Evolutionary conservation across 768 basidiomycete species (phyloP).

Genomic region (Agrocybe praecox): DNA sequence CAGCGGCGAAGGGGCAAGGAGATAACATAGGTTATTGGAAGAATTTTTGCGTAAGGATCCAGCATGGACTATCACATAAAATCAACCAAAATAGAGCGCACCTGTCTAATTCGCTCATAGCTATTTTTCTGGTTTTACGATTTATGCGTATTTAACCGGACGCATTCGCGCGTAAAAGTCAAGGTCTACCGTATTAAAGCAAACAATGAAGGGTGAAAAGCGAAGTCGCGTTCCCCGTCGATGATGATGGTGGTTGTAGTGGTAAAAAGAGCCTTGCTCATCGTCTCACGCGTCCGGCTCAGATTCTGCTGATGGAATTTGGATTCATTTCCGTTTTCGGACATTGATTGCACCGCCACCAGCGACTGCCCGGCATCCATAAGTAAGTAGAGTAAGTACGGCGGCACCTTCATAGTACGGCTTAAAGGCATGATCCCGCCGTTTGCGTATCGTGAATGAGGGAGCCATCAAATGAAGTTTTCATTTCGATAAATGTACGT

Average conservation of each 20-base stretch:
- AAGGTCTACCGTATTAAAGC: not conserved
- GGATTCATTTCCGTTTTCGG: not conserved
- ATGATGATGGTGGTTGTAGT: conserved; percentile 11
- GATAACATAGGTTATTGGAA: not conserved
- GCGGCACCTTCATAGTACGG: no score
- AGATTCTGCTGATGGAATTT: no score
- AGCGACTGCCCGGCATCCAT: no score
- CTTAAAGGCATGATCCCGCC: no score
- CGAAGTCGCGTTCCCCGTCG: not conserved
- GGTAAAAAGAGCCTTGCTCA: conserved; percentile 1
- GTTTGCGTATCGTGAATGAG: no score
- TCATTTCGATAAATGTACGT: no score
- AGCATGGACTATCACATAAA: no score
- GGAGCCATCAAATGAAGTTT: no score
- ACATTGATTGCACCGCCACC: conserved; percentile 9
- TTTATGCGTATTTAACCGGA: not conserved
- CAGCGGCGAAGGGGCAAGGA: not conserved
- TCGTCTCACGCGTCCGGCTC: conserved; percentile 4
- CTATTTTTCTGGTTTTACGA: conserved; percentile 24
- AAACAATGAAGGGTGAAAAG: not conserved
- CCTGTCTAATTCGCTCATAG: conserved; percentile 59
- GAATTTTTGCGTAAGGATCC: no score
- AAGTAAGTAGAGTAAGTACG: no score
- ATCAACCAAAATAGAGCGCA: conserved; percentile 29
- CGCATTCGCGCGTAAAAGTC: no score